A percentile compares a stretch with the other conserved stretches of the same genome.
phyloP scores from a whole-genome alignment of 2,329 filamentous ascomycete species.

The Cladosporium colombiae region DNA sequence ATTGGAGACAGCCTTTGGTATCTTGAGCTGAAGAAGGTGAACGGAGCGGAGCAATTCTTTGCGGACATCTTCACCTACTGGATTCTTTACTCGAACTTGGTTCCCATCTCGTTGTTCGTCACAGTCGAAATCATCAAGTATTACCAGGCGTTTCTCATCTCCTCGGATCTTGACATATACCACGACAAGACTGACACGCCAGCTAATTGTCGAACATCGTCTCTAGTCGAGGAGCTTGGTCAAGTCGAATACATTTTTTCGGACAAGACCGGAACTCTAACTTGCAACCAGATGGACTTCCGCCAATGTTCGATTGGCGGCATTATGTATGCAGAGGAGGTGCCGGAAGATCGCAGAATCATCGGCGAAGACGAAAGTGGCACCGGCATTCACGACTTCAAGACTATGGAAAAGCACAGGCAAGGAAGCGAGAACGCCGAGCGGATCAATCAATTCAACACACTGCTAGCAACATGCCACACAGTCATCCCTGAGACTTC shows the following conservation, averaged over 20 bases:
- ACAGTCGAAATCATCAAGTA: conserved; percentile 98
- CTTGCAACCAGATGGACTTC: conserved; percentile 99
- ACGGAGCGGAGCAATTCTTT: conserved; percentile 79
- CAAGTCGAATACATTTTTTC: conserved; percentile 99
- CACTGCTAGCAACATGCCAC: conserved; percentile 85
- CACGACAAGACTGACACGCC: conserved; percentile 94
- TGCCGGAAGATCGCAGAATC: conserved; percentile 85
- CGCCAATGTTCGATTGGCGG: conserved; percentile 91
- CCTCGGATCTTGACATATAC: conserved; percentile 97
- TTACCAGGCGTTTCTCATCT: conserved; percentile 95
- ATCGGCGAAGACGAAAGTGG: conserved; percentile 72
- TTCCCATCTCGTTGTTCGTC: conserved; percentile 96
- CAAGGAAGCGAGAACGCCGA: conserved; percentile 52
- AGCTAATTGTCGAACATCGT: conserved; percentile 93
- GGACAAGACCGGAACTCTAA: conserved; percentile 94
- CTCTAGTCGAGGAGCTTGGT: conserved; percentile 91
- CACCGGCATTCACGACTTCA: conserved; percentile 82
- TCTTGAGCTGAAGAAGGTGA: conserved; percentile 65
- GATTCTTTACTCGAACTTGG: conserved; percentile 94
- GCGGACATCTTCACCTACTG: conserved; percentile 97
- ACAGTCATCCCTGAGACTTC: conserved; percentile 93
- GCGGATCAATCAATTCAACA: conserved; percentile 80
- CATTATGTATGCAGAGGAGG: conserved; percentile 88
- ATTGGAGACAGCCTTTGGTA: conserved; percentile 67
- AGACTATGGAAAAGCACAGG: conserved; percentile 70